Percentiles rank a stretch among this genome's conserved stretches.
Conservation (phyloP, 1,284 basidiomycete species). For the Puccinia horiana region DNA sequence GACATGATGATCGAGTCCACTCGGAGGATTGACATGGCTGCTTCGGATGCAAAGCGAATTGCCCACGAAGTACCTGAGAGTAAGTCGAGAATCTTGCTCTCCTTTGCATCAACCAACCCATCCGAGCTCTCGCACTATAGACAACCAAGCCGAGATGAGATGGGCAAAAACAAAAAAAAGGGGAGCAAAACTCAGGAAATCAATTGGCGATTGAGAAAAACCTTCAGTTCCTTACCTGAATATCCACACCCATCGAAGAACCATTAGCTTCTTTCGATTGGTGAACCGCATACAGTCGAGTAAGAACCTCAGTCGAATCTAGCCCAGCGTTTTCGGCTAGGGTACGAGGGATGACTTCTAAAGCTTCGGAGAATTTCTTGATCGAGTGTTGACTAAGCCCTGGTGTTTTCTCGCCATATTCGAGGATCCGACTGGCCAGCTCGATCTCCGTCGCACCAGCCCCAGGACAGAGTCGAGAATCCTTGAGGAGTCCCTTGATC, state of each 20-base stretch:
- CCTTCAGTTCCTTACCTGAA: constrained; percentile 67
- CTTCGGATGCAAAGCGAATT: constrained; percentile 83
- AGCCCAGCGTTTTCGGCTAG: constrained; percentile 95
- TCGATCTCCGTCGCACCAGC: constrained; percentile 93
- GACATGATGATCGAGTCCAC: constrained; percentile 88
- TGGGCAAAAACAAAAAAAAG: neutral
- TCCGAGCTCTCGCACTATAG: constrained; percentile 69
- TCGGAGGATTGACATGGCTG: constrained; percentile 86
- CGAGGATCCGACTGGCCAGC: constrained; percentile 77
- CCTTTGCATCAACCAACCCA: constrained; percentile 69
- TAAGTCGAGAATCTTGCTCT: constrained; percentile 75
- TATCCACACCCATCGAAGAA: constrained; percentile 79
- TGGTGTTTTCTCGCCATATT: constrained; percentile 82
- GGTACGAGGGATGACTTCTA: constrained; percentile 90
- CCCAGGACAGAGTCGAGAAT: constrained; percentile 85
- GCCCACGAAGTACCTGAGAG: constrained; percentile 88
- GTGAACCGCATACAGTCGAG: constrained; percentile 84
- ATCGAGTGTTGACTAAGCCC: constrained; percentile 94
- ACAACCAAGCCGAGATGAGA: constrained; percentile 18
- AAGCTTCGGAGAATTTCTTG: constrained; percentile 80
- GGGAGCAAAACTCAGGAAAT: neutral
- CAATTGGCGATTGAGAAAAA: constrained; percentile 10
- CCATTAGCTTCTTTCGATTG: constrained; percentile 66
- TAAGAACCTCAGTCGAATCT: constrained; percentile 88
- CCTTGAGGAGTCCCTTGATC: constrained; percentile 88